Base-by-base conservation (phyloP, 345 rosid species). In the Bruguiera sexangula region DNA sequence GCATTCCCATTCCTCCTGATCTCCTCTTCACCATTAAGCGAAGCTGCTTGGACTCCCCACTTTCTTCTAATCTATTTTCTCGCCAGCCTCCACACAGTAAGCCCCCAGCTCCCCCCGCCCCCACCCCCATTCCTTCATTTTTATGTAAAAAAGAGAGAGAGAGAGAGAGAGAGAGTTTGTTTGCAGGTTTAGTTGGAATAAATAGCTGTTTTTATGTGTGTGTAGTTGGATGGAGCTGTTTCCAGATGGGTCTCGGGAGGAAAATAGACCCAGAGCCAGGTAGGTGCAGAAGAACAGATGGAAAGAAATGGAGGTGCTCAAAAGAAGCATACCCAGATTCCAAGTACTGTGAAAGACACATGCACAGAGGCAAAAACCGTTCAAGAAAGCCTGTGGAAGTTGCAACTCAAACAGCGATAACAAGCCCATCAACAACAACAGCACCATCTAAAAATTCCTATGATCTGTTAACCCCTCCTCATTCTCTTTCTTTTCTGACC, bases 251-350 rank as follows among this genome's bases (percentile, higher is more conserved):
- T 56, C 24, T 73, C 50, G 95, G 97, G 79, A 86, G 84, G 81
- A 87, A 87, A 80, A 66, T 85, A 43, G 97, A 91, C 78, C 89
- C 92, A 4, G 97, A 91, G 80, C 97, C 95, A 1, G 92, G 95
- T 51, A 80, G 97, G 69, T 91, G 97, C 59, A 82, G 91, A 69
- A 88, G 97, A 78, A 88, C 94, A 0, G 96, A 90, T 64, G 96
- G 97, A 13, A 91, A 91, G 86, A 91, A 91, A 75, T 91, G 97
- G 97, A 85, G 97, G 85, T 91, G 97, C 82, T 88, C 97, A 3
- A 91, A 88, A 69, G 93, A 89, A 74, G 96, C 91, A 56, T 83
- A 89, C 75, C 87, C 89, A 0, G 84, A 79, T 83, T 81, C 87
- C 81, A 83, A 83, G 72, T 83, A 83, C 31, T 83, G 87, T 76